Conservation (phyloP, 2,329 filamentous ascomycete genomes). For the Calonectria hawksworthii region DNA sequence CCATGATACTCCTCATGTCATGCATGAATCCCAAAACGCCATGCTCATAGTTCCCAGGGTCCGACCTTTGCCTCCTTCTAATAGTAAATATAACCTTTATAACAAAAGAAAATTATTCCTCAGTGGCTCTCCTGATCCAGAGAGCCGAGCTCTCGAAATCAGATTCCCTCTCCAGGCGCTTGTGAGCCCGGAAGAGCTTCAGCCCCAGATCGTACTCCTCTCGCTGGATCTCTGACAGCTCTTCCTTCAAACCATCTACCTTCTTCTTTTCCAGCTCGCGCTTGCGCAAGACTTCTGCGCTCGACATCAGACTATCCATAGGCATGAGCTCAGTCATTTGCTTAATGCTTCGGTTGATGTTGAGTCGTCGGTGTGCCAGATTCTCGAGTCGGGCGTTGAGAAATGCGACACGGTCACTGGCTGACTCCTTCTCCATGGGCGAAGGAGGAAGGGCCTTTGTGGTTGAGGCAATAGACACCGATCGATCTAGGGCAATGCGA, state of each 20-base stretch:
- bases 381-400: conserved; percentile 76
- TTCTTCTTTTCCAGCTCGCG: conserved; percentile 73
- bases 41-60: conserved; percentile 29
- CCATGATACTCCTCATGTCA: conserved; percentile 38
- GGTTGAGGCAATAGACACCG: conserved; percentile 53
- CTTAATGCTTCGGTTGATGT: conserved; percentile 79
- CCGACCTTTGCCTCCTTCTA: conserved; percentile 18
- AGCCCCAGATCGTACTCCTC: conserved; percentile 86
- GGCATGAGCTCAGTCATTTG: conserved; percentile 86
- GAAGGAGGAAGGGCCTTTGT: conserved; percentile 73
- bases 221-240: conserved; percentile 79
- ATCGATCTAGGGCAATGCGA: conserved; percentile 34
- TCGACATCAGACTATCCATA: conserved; percentile 76
- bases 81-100: conserved; percentile 20
- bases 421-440: conserved; percentile 69
- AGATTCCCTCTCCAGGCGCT: conserved; percentile 77
- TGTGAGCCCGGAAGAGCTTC: conserved; percentile 80
- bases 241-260: conserved; percentile 74
- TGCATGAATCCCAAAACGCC: conserved; percentile 43
- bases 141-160: conserved; percentile 76
- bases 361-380: conserved; percentile 76
- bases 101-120: conserved; percentile 51
- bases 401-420: conserved; percentile 74
- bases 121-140: conserved; percentile 85
- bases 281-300: conserved; percentile 71